A percentile compares a stretch with the other conserved stretches of the same genome.
Conservation (phyloP, 1,284 basidiomycete species). For the Marasmius oreades region DNA sequence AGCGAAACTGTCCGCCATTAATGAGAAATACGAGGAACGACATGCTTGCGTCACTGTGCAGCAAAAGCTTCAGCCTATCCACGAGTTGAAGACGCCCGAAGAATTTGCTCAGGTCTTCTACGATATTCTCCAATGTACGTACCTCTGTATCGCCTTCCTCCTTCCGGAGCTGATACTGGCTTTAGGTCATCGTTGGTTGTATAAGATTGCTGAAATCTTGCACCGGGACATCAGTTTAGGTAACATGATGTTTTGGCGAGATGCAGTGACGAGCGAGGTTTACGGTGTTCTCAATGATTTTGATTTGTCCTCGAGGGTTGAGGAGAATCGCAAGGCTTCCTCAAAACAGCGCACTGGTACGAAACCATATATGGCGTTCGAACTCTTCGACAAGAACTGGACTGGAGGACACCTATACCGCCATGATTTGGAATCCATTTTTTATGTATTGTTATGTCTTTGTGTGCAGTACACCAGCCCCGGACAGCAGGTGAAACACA, state of each 20-base stretch:
- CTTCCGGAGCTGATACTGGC: too few relatives aligned
- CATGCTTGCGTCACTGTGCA: not conserved
- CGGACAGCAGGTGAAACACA: too few relatives aligned
- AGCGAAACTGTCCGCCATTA: too few relatives aligned
- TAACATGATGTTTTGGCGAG: conserved; percentile 8
- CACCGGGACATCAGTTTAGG: conserved; percentile 6
- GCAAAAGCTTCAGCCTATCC: not conserved
- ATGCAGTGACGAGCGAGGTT: not conserved
- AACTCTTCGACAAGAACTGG: not conserved
- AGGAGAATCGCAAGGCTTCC: not conserved
- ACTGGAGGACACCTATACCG: conserved; percentile 1
- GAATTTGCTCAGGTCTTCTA: not conserved
- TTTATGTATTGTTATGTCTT: conserved; percentile 7
- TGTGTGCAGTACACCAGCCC: not conserved
- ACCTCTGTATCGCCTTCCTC: too few relatives aligned
- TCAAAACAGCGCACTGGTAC: conserved; percentile 6
- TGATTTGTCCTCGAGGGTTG: not conserved
- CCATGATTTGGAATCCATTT: conserved; percentile 8
- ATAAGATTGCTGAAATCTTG: not conserved
- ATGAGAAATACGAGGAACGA: not conserved
- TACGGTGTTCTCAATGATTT: conserved; percentile 12
- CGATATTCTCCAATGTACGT: not conserved
- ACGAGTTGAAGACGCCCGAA: not conserved
- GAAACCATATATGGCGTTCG: conserved; percentile 8
- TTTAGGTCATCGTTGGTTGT: conserved; percentile 6